These are phyloP conservation scores for Metschnikowia anglica DNA, from an alignment of 805 yeast genomes.

Conservation along the genomic window DNA sequence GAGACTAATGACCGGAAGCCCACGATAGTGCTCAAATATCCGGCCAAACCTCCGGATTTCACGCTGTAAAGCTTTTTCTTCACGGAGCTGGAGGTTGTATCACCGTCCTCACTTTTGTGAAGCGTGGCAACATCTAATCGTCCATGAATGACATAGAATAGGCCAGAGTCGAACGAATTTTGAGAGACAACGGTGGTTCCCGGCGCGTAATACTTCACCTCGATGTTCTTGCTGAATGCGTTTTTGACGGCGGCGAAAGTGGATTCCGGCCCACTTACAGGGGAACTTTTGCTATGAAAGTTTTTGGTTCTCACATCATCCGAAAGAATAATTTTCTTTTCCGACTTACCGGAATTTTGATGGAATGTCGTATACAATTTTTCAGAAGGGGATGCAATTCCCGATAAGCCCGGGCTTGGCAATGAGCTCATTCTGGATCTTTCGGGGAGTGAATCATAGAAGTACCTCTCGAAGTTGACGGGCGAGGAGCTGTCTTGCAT, in stretches of 20 bases:
- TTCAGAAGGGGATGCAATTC: constrained; percentile 11
- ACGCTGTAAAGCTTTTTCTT: constrained; percentile 53
- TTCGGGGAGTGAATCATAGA: constrained; percentile 23
- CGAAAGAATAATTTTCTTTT: constrained; percentile 3
- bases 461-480: constrained; percentile 14
- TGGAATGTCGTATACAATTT: constrained; percentile 35
- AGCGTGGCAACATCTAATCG: constrained; percentile 51
- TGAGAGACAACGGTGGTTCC: constrained; percentile 62
- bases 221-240: constrained; percentile 60
- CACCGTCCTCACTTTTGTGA: constrained; percentile 6
- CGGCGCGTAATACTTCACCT: constrained; percentile 51
- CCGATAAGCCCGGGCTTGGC: constrained; percentile 4
- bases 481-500: constrained; percentile 19
- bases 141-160: constrained; percentile 81
- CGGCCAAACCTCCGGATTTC: constrained; percentile 79
- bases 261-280: constrained; percentile 12
- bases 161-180: constrained; percentile 66
- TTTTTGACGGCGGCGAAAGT: constrained; percentile 52
- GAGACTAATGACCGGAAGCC: constrained; percentile 78
- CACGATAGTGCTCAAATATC: constrained; percentile 76
- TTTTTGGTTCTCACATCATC: constrained; percentile 3
- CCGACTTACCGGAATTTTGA: constrained; percentile 14
- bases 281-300: not conserved
- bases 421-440: constrained; percentile 13
- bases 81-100: not conserved